phyloP scores from a whole-genome alignment of 345 rosid species.

The Dipteronia sinensis region DNA sequence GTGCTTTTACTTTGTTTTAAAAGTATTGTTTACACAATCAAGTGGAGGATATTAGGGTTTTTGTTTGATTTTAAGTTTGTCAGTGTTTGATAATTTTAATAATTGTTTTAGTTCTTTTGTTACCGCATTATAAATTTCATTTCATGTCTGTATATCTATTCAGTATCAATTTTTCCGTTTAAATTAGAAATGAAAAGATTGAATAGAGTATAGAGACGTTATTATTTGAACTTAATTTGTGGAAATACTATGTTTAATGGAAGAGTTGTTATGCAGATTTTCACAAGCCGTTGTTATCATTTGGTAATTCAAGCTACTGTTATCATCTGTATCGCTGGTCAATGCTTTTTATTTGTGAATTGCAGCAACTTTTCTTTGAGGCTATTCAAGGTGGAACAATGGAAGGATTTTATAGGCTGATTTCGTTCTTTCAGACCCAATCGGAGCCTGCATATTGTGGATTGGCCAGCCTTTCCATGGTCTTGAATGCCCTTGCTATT shows the following conservation, averaged over 20 bases:
- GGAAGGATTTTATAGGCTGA: slow-evolving; percentile 38
- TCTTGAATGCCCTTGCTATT: slow-evolving; percentile 45
- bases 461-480: slow-evolving; percentile 42
- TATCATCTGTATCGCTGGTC: no score
- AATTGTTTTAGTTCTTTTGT: neutral
- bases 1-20: neutral
- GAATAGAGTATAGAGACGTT: neutral
- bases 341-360: neutral
- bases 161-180: neutral
- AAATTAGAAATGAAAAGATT: neutral
- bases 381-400: slow-evolving; percentile 36
- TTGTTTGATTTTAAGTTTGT: neutral
- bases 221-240: neutral
- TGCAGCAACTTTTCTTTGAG: slow-evolving; percentile 40
- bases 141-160: neutral
- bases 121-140: neutral
- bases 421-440: slow-evolving; percentile 43
- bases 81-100: neutral
- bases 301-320: neutral
- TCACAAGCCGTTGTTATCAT: neutral
- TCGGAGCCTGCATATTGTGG: slow-evolving; percentile 51
- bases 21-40: neutral
- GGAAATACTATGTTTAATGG: no score
- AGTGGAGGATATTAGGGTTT: neutral
- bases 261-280: no score